Percentiles rank a stretch among this genome's conserved stretches.
These are phyloP conservation scores for Spinacia oleracea DNA, from an alignment of 179 eudicot genomes.

Conservation along the genomic window DNA sequence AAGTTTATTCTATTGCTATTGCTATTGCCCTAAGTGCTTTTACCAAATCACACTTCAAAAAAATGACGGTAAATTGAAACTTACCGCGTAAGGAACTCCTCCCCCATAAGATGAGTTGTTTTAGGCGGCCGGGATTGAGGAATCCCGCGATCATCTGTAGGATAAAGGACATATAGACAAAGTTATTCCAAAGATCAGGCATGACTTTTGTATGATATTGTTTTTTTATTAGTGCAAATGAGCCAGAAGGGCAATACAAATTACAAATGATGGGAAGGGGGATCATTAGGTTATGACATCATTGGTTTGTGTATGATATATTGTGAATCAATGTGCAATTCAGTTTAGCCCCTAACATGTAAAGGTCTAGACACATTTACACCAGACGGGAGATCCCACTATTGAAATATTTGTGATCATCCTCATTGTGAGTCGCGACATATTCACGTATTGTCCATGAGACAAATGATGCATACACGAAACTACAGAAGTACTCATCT, in stretches of 20 bases:
- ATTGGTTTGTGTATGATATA: not conserved
- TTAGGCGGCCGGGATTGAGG: conserved; percentile 61
- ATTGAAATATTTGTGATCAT: not conserved
- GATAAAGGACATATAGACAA: not conserved
- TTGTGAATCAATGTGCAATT: not conserved
- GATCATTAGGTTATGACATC: too few species aligned
- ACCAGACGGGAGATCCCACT: not conserved
- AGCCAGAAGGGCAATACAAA: too few species aligned
- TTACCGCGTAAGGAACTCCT: conserved; percentile 76
- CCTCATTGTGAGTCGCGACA: not conserved
- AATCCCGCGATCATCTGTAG: conserved; percentile 44
- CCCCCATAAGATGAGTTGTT: conserved; percentile 54
- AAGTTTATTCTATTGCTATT: too few species aligned
- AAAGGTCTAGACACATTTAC: not conserved
- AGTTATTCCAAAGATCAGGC: conserved; percentile 6
- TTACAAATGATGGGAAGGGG: too few species aligned
- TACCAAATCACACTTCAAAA: not conserved
- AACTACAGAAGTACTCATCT: not conserved
- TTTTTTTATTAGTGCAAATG: too few species aligned
- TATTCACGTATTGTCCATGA: too few species aligned
- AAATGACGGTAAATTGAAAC: conserved; percentile 11
- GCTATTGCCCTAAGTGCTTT: too few species aligned
- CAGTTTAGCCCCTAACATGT: not conserved
- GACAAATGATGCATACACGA: not conserved
- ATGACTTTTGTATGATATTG: not conserved